Conservation (phyloP, 768 basidiomycete species). For the Cyathus striatus region DNA sequence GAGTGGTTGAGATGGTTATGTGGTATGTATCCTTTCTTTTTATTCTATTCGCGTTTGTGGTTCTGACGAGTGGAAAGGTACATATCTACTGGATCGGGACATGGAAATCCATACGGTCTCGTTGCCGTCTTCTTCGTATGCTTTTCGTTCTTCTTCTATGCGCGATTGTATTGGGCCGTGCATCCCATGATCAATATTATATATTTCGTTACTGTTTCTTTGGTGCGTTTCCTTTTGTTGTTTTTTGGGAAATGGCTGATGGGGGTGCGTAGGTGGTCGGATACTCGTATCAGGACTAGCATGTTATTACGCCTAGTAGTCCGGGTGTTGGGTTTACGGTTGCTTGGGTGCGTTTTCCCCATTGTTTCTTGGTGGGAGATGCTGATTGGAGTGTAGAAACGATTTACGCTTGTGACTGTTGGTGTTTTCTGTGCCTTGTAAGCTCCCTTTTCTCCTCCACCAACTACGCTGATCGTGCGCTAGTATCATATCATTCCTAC, state of each 20-base stretch:
- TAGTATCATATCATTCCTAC: constrained; percentile 66
- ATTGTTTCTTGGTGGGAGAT: too few species aligned
- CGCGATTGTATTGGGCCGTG: constrained; percentile 70
- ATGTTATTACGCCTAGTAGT: constrained; percentile 38
- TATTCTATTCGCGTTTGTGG: background rate
- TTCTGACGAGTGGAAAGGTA: background rate
- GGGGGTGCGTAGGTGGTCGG: constrained; percentile 59
- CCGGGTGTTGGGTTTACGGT: constrained; percentile 59
- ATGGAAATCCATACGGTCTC: constrained; percentile 58
- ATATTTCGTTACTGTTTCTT: constrained; percentile 54
- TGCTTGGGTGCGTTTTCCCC: constrained; percentile 57
- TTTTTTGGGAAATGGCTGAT: background rate
- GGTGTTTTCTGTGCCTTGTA: constrained; percentile 81
- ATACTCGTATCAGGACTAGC: constrained; percentile 65
- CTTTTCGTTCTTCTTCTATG: constrained; percentile 64
- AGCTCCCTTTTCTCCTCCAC: constrained; percentile 17
- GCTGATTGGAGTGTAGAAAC: too few species aligned
- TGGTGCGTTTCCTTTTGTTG: constrained; percentile 39
- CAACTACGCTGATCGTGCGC: too few species aligned
- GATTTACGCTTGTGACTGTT: constrained; percentile 62
- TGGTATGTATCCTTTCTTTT: constrained; percentile 42
- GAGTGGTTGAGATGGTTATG: constrained; percentile 54
- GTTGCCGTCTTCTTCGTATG: constrained; percentile 63
- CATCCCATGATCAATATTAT: constrained; percentile 69
- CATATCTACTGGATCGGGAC: background rate